Evolutionary conservation across 495 filamentous ascomycete genomes (phyloP).

Genomic region (Clohesyomyces aquaticus): DNA sequence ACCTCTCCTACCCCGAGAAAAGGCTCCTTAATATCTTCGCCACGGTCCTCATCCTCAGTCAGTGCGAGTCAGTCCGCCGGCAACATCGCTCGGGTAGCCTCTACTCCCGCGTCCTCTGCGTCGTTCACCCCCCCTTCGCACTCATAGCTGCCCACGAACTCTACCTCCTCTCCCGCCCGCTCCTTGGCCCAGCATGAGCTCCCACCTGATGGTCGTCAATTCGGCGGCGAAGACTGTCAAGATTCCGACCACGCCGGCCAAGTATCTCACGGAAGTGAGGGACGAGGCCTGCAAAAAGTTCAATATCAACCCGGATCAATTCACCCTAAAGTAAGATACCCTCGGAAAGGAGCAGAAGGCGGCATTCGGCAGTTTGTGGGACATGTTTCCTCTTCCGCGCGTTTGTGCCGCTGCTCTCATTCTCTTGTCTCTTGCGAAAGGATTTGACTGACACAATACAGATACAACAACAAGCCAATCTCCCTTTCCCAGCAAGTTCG

Average conservation of each 20-base stretch:
- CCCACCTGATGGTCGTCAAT: slow-evolving; percentile 87
- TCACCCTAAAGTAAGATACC: slow-evolving; percentile 72
- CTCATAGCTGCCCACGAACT: slow-evolving; percentile 16
- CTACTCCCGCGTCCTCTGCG: slow-evolving; percentile 16
- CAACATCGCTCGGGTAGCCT: slow-evolving; percentile 16
- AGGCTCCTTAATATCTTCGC: slow-evolving; percentile 22
- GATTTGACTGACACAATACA: slow-evolving; percentile 39
- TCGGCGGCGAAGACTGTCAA: slow-evolving; percentile 69
- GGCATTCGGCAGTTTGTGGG: too few relatives aligned
- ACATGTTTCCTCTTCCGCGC: too few relatives aligned
- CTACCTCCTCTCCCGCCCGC: slow-evolving; percentile 29
- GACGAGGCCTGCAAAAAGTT: slow-evolving; percentile 85
- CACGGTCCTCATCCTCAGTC: slow-evolving; percentile 17
- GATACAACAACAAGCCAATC: slow-evolving; percentile 78
- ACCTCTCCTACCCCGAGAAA: slow-evolving; percentile 19
- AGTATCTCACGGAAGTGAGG: slow-evolving; percentile 77
- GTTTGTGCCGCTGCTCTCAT: not conserved
- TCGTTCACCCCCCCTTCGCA: slow-evolving; percentile 18
- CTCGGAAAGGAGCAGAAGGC: too few relatives aligned
- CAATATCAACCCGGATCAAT: slow-evolving; percentile 69
- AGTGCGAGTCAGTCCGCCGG: slow-evolving; percentile 9
- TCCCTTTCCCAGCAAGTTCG: slow-evolving; percentile 84
- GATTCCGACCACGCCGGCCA: slow-evolving; percentile 83
- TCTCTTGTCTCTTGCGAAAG: not conserved
- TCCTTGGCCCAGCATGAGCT: slow-evolving; percentile 64